Conservation (phyloP, 495 filamentous ascomycete species). For the Recurvomyces mirabilis region DNA sequence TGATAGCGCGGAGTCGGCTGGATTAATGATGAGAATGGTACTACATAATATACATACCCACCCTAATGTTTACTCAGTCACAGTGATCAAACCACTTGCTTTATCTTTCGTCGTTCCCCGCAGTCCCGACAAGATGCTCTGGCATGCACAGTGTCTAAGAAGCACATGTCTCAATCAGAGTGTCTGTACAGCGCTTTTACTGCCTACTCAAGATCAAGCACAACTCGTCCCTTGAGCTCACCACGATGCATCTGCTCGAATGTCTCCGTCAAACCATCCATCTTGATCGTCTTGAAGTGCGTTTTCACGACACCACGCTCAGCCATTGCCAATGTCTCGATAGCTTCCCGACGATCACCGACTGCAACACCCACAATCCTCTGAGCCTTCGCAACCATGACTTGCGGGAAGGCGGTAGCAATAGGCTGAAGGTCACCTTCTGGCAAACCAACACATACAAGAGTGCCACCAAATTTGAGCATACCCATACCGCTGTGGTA, state of each 20-base stretch:
- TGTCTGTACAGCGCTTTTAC: too few relatives aligned
- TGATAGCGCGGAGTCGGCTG: too few relatives aligned
- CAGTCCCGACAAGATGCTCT: too few relatives aligned
- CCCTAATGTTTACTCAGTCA: too few relatives aligned
- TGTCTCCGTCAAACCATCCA: slow-evolving; percentile 47
- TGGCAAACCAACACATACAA: slow-evolving; percentile 59
- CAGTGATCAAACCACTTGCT: too few relatives aligned
- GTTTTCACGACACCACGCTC: slow-evolving; percentile 50
- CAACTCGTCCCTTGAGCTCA: slow-evolving; percentile 34
- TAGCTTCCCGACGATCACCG: slow-evolving; percentile 53
- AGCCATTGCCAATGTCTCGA: slow-evolving; percentile 55
- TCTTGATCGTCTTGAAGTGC: slow-evolving; percentile 46
- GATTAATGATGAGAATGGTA: too few relatives aligned
- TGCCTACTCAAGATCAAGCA: slow-evolving; percentile 32
- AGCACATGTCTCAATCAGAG: too few relatives aligned
- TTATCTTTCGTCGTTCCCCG: too few relatives aligned
- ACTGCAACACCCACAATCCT: slow-evolving; percentile 53
- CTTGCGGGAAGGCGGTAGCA: slow-evolving; percentile 40
- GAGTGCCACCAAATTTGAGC: slow-evolving; percentile 51
- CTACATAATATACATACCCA: too few relatives aligned
- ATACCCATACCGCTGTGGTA: slow-evolving; percentile 29
- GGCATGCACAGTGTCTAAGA: too few relatives aligned
- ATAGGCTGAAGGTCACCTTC: slow-evolving; percentile 50
- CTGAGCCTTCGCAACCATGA: slow-evolving; percentile 41
- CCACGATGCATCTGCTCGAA: slow-evolving; percentile 51